These are phyloP conservation scores for Alectoria sarmentosa DNA, from an alignment of 495 filamentous ascomycete species.

Conservation along the genomic window DNA sequence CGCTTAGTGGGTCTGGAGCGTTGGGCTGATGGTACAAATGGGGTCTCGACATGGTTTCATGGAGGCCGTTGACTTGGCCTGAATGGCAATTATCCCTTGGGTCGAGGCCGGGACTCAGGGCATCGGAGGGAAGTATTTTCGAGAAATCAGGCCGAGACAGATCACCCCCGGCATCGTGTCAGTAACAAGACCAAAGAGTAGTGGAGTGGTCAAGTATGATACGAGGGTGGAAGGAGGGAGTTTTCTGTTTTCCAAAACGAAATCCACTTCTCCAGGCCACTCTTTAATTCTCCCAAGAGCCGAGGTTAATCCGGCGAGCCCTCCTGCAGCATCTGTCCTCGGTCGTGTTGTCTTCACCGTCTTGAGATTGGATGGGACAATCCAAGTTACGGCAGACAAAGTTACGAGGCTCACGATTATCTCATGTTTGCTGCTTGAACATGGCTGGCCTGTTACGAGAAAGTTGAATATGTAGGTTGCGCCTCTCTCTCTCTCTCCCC, in stretches of 20 bases:
- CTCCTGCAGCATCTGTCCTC: not conserved
- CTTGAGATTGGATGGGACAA: not conserved
- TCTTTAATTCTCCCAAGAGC: not conserved
- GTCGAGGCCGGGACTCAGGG: not conserved
- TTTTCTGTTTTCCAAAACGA: no score
- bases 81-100: not conserved
- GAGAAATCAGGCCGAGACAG: not conserved
- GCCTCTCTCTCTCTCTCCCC: not conserved
- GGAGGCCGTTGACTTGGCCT: conserved; percentile 4
- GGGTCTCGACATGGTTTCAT: conserved; percentile 26
- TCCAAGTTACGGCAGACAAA: no score
- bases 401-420: not conserved
- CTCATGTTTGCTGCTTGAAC: conserved; percentile 1
- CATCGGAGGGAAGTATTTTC: not conserved
- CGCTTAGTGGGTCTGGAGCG: conserved; percentile 43
- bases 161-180: not conserved
- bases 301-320: not conserved
- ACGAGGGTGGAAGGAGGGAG: no score
- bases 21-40: conserved; percentile 40
- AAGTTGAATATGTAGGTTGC: not conserved
- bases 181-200: not conserved
- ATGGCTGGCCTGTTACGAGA: not conserved
- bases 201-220: not conserved
- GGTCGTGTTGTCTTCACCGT: no score
- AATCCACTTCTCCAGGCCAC: no score